A percentile compares a stretch with the other conserved stretches of the same genome.
These are phyloP conservation scores for Aspergillus ostianus DNA, from an alignment of 495 filamentous ascomycete genomes.

Conservation along the genomic window DNA sequence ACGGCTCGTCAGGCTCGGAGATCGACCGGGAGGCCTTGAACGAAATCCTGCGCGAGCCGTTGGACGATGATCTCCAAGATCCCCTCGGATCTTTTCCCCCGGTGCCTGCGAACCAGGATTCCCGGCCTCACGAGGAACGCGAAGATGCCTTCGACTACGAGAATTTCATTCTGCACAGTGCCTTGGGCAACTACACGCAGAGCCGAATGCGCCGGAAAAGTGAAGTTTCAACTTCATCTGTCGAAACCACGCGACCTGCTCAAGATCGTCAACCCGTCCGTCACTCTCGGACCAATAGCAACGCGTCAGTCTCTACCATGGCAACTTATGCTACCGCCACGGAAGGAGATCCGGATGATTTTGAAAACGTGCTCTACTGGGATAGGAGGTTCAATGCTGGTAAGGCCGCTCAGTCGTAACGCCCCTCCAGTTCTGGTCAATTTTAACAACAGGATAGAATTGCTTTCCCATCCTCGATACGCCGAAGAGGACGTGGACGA, in stretches of 20 bases:
- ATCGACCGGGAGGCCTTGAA: constrained; percentile 49
- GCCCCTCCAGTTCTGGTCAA: neutral
- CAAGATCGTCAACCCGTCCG: constrained; percentile 21
- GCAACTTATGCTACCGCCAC: constrained; percentile 82
- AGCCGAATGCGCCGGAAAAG: constrained; percentile 53
- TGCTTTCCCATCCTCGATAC: constrained; percentile 20
- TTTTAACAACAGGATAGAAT: constrained; percentile 23
- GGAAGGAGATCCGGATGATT: constrained; percentile 55
- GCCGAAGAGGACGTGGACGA: constrained; percentile 16
- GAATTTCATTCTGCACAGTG: constrained; percentile 88
- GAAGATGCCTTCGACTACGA: constrained; percentile 98
- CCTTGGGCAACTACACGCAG: constrained; percentile 66
- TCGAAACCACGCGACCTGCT: constrained; percentile 65
- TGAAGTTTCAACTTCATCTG: constrained; percentile 65
- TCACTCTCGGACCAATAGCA: constrained; percentile 54
- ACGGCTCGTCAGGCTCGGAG: constrained; percentile 43
- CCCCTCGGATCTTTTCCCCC: constrained; percentile 25
- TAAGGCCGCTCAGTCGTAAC: constrained; percentile 15
- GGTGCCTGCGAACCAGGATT: constrained; percentile 24
- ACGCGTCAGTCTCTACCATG: constrained; percentile 68
- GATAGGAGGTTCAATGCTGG: constrained; percentile 42
- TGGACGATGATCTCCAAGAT: constrained; percentile 38
- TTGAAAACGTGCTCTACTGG: constrained; percentile 43
- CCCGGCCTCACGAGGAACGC: constrained; percentile 79
- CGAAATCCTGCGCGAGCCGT: constrained; percentile 43